These are phyloP conservation scores for Ganoderma lucidum DNA, from an alignment of 1,284 basidiomycete species.

Conservation along the genomic window DNA sequence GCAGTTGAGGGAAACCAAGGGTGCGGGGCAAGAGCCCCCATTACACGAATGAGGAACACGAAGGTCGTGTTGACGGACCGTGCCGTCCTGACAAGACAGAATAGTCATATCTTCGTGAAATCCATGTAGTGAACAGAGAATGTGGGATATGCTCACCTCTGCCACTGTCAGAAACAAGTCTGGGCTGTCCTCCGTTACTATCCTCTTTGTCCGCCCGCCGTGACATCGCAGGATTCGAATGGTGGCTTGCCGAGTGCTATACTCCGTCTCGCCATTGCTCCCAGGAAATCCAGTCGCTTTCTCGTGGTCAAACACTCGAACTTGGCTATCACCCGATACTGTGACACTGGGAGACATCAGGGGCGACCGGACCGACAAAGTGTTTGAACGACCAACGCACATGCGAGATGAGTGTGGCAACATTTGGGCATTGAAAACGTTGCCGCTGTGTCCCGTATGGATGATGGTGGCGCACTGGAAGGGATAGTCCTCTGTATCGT, in stretches of 20 bases:
- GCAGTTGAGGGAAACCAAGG: constrained; percentile 67
- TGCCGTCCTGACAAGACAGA: constrained; percentile 57
- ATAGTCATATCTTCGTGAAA: background rate
- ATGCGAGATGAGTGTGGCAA: constrained; percentile 77
- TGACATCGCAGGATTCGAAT: constrained; percentile 76
- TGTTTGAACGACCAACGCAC: constrained; percentile 46
- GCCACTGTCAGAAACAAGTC: constrained; percentile 87
- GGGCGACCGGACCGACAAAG: background rate
- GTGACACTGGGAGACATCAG: constrained; percentile 58
- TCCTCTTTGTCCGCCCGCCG: constrained; percentile 74
- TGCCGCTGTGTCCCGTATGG: constrained; percentile 82
- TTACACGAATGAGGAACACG: constrained; percentile 72
- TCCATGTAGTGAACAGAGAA: background rate
- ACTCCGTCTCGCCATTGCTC: constrained; percentile 45
- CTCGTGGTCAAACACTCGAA: constrained; percentile 83
- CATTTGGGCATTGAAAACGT: constrained; percentile 91
- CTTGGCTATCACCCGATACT: constrained; percentile 82
- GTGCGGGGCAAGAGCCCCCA: constrained; percentile 64
- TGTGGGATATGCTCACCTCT: constrained; percentile 59
- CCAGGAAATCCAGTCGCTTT: constrained; percentile 52
- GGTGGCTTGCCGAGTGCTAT: constrained; percentile 53
- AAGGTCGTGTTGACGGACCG: constrained; percentile 90
- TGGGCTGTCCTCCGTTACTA: constrained; percentile 85
- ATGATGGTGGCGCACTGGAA: constrained; percentile 72
- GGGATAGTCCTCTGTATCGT: constrained; percentile 54